Conservation (phyloP, 192 early-diverging fungal species). For the Coemansia sp. region DNA sequence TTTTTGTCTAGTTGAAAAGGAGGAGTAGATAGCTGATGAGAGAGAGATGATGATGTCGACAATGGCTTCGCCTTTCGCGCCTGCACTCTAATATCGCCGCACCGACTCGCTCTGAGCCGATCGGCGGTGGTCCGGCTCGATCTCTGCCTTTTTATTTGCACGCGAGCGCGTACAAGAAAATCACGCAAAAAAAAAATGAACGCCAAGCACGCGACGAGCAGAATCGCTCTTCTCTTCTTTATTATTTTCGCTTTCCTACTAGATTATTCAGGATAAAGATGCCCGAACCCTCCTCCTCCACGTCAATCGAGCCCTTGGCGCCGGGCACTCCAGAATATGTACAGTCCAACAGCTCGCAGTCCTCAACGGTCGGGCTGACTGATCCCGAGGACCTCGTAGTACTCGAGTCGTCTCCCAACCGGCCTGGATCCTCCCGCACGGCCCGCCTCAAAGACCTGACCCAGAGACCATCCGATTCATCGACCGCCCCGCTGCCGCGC, state of each 20-base stretch:
- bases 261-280: slow-evolving; percentile 6
- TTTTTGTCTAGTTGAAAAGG: no score
- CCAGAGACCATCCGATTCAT: background rate
- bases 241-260: background rate
- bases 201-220: no score
- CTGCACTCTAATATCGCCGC: no score
- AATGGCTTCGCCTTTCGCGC: no score
- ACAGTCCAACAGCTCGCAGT: slow-evolving; percentile 22
- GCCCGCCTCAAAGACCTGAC: slow-evolving; percentile 1
- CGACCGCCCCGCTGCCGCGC: background rate
- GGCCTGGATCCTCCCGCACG: slow-evolving; percentile 34
- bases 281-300: slow-evolving; percentile 9
- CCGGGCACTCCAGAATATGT: slow-evolving; percentile 32
- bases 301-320: slow-evolving; percentile 23
- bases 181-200: no score
- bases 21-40: no score
- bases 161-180: no score
- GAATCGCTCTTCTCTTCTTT: background rate
- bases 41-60: no score
- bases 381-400: slow-evolving; percentile 38
- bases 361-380: slow-evolving; percentile 24
- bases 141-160: no score
- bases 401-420: slow-evolving; percentile 50
- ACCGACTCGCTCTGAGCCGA: no score
- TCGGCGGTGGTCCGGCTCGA: no score